Conservation (phyloP, 2,329 filamentous ascomycete genomes). For the Colletotrichum limetticola region DNA sequence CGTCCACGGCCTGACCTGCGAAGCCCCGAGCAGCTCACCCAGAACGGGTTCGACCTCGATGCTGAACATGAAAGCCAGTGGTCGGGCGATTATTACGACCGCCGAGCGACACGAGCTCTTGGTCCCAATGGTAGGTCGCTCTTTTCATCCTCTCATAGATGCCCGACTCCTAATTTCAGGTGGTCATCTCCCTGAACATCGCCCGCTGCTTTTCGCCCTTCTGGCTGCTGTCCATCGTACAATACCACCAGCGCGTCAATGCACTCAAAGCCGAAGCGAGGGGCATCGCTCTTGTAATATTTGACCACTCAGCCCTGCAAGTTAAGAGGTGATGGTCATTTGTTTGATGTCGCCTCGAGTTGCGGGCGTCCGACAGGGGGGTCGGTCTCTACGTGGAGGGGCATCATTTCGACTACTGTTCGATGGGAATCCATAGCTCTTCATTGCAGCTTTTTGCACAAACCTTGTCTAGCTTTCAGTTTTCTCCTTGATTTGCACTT, state of each 20-base stretch:
- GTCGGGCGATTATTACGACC: constrained; percentile 32
- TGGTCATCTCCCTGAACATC: not conserved
- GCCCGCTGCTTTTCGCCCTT: not conserved
- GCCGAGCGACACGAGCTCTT: constrained; percentile 25
- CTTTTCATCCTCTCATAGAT: not conserved
- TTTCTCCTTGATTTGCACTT: not conserved
- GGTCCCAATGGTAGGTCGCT: constrained; percentile 29
- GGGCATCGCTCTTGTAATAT: no score
- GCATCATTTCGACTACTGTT: not conserved
- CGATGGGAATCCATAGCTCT: not conserved
- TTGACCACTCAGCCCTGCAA: not conserved
- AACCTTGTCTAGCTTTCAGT: not conserved
- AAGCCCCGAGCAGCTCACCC: constrained; percentile 15
- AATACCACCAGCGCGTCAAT: no score
- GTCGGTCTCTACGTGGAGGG: not conserved
- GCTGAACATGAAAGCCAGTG: constrained; percentile 10
- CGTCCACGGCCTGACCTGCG: constrained; percentile 16
- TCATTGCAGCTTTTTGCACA: not conserved
- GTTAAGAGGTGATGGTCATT: not conserved
- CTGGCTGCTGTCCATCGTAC: not conserved
- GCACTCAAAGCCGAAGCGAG: no score
- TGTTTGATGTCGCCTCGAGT: not conserved
- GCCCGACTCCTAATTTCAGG: not conserved
- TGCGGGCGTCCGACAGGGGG: not conserved
- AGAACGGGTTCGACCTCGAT: constrained; percentile 7